A percentile compares a stretch with the other conserved stretches of the same genome.
These are phyloP conservation scores for Cytospora piceae DNA, from an alignment of 2,329 filamentous ascomycete species.

Conservation along the genomic window DNA sequence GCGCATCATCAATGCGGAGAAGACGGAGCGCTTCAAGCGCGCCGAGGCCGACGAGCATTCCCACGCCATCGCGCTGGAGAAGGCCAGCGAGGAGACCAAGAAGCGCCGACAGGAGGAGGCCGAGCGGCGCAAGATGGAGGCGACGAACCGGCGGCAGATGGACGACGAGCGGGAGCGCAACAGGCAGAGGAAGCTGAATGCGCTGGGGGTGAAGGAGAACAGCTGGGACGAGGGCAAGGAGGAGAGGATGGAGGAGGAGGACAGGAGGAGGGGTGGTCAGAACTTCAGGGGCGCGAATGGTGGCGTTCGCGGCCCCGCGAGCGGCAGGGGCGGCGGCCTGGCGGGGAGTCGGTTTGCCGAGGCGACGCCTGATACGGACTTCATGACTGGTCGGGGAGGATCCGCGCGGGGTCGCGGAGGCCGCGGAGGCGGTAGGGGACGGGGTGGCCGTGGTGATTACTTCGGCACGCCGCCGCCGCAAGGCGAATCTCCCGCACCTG, in stretches of 20 bases:
- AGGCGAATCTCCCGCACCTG: conserved; percentile 23
- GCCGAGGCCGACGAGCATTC: conserved; percentile 60
- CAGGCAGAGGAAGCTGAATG: conserved; percentile 63
- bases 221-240: conserved; percentile 65
- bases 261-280: conserved; percentile 37
- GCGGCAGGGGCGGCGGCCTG: conserved; percentile 41
- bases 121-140: conserved; percentile 54
- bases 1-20: conserved; percentile 61
- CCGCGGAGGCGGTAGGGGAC: conserved; percentile 38
- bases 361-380: conserved; percentile 36
- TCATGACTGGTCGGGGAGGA: conserved; percentile 40
- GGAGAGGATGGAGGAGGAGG: conserved; percentile 46
- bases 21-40: conserved; percentile 61
- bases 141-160: conserved; percentile 55
- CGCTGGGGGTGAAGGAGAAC: conserved; percentile 56
- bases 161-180: conserved; percentile 65
- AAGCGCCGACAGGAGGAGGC: conserved; percentile 56
- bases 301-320: conserved; percentile 45
- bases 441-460: conserved; percentile 39
- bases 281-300: conserved; percentile 46
- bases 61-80: conserved; percentile 58
- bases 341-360: conserved; percentile 48
- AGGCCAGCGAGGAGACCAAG: conserved; percentile 59
- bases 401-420: conserved; percentile 27
- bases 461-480: conserved; percentile 13